Percentiles rank a stretch among this genome's conserved stretches.
Evolutionary conservation across 169 alveolate genomes (phyloP).

Genomic region (Eimeria falciformis): DNA sequence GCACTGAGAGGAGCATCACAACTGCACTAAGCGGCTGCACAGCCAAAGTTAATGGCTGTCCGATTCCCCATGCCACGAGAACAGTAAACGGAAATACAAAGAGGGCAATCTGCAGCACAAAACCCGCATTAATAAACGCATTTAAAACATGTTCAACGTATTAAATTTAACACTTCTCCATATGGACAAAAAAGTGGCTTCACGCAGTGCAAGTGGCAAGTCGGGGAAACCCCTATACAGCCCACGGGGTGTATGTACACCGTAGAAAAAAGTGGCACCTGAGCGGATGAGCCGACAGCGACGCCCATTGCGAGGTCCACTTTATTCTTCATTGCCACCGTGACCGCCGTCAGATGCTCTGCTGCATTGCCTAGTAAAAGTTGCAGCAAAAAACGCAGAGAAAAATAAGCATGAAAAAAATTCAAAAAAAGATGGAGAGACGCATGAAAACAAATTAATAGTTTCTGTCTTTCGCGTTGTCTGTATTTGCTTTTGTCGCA

Average conservation of each 20-base stretch:
- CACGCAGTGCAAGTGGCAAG: too few species aligned
- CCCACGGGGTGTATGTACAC: too few species aligned
- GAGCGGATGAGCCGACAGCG: conserved; percentile 93
- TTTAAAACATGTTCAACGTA: too few species aligned
- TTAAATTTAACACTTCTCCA: too few species aligned
- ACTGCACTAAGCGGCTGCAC: conserved; percentile 87
- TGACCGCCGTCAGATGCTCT: conserved; percentile 90
- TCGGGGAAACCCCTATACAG: too few species aligned
- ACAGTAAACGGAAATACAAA: conserved; percentile 90
- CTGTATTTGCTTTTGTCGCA: too few species aligned
- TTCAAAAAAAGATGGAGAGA: neutral
- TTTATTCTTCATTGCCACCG: conserved; percentile 90
- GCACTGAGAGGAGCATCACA: conserved; percentile 85
- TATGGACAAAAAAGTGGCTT: too few species aligned
- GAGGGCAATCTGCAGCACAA: conserved; percentile 74
- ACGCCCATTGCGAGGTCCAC: conserved; percentile 92
- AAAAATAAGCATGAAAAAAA: neutral
- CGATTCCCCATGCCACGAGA: conserved; percentile 90
- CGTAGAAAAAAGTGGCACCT: conserved; percentile 67
- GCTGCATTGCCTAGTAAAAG: conserved; percentile 83
- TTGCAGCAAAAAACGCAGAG: neutral
- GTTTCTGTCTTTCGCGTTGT: too few species aligned
- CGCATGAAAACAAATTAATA: neutral
- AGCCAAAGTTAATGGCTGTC: conserved; percentile 88
- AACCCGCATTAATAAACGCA: too few species aligned